A percentile compares a stretch with the other conserved stretches of the same genome.
Conservation (phyloP, 202 grass and related monocot species). For the Eragrostis tef region DNA sequence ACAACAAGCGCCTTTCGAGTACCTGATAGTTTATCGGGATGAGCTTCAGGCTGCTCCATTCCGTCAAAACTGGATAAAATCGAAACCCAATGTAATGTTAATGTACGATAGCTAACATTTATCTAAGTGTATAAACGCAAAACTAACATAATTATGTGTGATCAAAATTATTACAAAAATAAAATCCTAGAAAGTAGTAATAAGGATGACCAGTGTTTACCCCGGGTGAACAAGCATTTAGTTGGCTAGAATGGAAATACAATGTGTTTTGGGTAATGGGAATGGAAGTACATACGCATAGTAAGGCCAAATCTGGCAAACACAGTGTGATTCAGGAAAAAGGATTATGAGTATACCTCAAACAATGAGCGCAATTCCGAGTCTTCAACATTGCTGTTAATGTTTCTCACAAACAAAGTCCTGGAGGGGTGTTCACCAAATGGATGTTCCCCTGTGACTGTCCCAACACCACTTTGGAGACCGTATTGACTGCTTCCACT, state of each 20-base stretch:
- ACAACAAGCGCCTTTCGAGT: not conserved
- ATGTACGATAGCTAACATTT: not conserved
- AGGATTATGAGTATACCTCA: constrained; percentile 52
- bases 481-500: constrained; percentile 40
- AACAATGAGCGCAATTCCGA: constrained; percentile 52
- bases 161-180: not conserved
- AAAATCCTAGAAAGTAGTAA: not conserved
- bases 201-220: not conserved
- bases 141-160: not conserved
- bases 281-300: not conserved
- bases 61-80: constrained; percentile 18
- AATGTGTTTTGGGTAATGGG: not conserved
- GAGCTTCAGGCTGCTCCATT: constrained; percentile 35
- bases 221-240: not conserved
- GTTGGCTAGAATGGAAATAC: not conserved
- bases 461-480: constrained; percentile 46
- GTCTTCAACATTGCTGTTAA: constrained; percentile 65
- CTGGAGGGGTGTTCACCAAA: constrained; percentile 65
- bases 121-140: not conserved
- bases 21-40: constrained; percentile 41
- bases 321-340: not conserved
- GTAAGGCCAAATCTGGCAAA: not conserved
- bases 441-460: constrained; percentile 61
- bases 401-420: constrained; percentile 65
- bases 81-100: not conserved